Conservation (phyloP, 1,284 basidiomycete species). For the Marasmius oreades region DNA sequence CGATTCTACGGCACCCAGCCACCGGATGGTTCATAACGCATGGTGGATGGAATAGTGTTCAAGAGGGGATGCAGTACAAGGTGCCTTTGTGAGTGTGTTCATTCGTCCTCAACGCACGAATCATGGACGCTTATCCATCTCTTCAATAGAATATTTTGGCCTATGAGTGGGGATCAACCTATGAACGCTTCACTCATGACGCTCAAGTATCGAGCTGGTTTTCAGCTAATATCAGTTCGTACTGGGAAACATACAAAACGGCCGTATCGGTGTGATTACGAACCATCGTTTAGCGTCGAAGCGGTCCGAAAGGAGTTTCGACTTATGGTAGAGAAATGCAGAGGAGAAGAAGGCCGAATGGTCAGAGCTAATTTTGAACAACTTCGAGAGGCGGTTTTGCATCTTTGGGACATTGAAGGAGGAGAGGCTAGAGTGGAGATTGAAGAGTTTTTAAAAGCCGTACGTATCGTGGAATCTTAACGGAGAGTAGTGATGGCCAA, state of each 20-base stretch:
- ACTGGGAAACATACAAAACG: background rate
- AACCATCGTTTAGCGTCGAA: background rate
- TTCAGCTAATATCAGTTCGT: background rate
- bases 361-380: background rate
- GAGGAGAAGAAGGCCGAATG: background rate
- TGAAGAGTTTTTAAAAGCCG: background rate
- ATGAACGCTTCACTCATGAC: background rate
- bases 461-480: too few species aligned
- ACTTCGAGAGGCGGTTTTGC: background rate
- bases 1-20: slow-evolving; percentile 19
- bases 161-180: background rate
- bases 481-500: too few species aligned
- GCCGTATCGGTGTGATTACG: background rate
- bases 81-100: slow-evolving; percentile 4
- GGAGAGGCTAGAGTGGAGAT: background rate
- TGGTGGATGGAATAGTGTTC: slow-evolving; percentile 19
- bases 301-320: background rate
- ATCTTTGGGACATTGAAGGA: background rate
- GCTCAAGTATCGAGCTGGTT: background rate
- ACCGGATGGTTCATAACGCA: slow-evolving; percentile 24
- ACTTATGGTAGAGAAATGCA: background rate
- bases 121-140: background rate
- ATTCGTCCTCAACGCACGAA: too few species aligned
- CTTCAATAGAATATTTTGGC: background rate
- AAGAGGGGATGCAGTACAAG: slow-evolving; percentile 6